Evolutionary conservation across 768 basidiomycete species (phyloP).

Genomic region (Leccinum longicurvipes): DNA sequence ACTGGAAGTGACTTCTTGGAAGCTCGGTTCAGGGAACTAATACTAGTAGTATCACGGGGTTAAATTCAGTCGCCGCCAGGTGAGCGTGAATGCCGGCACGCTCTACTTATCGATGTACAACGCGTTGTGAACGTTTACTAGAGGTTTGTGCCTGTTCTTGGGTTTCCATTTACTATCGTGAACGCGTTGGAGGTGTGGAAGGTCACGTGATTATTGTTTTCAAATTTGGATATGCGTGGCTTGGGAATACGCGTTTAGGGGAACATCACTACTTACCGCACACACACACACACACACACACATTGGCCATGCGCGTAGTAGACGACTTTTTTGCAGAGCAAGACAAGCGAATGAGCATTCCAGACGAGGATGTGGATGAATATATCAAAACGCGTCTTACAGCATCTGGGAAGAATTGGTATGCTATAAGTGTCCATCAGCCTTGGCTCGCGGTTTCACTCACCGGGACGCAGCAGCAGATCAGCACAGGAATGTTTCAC

Average conservation of each 20-base stretch:
- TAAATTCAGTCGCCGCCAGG: background rate
- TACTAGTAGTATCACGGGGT: background rate
- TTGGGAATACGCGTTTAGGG: too few species aligned
- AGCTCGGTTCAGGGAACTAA: background rate
- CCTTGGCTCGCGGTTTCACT: slow-evolving; percentile 1
- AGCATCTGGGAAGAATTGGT: slow-evolving; percentile 16
- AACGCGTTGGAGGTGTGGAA: slow-evolving; percentile 2
- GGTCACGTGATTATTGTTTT: slow-evolving; percentile 13
- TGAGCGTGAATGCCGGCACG: too few species aligned
- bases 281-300: too few species aligned
- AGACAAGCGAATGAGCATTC: slow-evolving; percentile 49
- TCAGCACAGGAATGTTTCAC: background rate
- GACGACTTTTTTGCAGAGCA: slow-evolving; percentile 54
- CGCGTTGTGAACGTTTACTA: background rate
- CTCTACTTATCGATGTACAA: background rate
- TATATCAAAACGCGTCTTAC: slow-evolving; percentile 38
- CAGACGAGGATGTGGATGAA: slow-evolving; percentile 50
- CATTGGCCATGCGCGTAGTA: slow-evolving; percentile 29
- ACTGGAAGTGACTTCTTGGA: background rate
- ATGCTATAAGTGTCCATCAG: background rate
- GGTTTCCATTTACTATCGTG: background rate
- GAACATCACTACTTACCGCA: too few species aligned
- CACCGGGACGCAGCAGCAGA: slow-evolving; percentile 4
- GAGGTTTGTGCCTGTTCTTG: background rate
- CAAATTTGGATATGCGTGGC: background rate